Evolutionary conservation across 306 rosid species (phyloP), one percentile per base, ranked within the genome.

Genomic region (Echinosophora koreensis): DNA sequence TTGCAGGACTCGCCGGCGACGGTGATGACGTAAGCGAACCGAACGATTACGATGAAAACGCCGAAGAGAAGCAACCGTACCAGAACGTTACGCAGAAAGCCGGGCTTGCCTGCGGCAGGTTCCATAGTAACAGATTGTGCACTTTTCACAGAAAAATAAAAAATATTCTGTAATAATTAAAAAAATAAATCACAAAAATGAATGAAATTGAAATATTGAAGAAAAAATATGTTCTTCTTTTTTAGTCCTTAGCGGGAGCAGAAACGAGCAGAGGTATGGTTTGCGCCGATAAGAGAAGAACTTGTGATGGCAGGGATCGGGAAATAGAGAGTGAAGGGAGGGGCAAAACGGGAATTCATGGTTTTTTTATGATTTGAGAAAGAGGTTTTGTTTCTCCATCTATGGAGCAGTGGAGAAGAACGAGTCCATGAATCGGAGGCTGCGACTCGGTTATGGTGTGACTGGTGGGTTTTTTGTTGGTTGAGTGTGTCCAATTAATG

Each of bases 211-310:
- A 6, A 71, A 71, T 56, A 3, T 0, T 5, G 2, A 3, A 1
- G 14, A n/a, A 68, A 30, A 34, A 12, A 5, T 0, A 0, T 1
- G 11, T 16, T 13, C 2, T 3, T 12, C 2, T 1, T 28, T 0
- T 47, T 41, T 58, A 2, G 0, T 9, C 12, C 16, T 74, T 89
- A 94, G 60, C 97, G 93, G 66, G 89, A 85, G 86, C 95, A 94
- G 86, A 94, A 92, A 5, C 97, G 91, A 44, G 97, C 87, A 42
- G 97, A 89, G 82, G 98, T 92, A 65, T 94, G 98, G 83, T 94
- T 94, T 16, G 91, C 96, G 69, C 97, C 97, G 86, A 92, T 38
- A 35, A 94, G 84, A 18, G 88, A 49, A 38, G 65, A 27, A 57
- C 47, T 82, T 42, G 69, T 4, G 28, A 54, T 27, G 77, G 76